Base-by-base conservation (phyloP, 805 yeast genomes). In the Blastobotrys peoriensis region DNA sequence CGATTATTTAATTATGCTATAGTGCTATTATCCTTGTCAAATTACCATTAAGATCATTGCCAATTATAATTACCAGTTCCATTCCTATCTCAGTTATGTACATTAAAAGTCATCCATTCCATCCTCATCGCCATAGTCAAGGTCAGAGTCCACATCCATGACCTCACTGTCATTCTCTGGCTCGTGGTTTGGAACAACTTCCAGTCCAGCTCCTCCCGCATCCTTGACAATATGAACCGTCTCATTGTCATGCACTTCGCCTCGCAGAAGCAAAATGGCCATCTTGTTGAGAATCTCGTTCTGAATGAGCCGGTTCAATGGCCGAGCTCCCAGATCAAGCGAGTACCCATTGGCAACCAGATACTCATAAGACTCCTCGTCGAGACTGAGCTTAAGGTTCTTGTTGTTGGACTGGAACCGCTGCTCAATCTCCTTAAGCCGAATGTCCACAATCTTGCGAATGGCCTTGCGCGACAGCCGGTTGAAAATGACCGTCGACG, bases 281-380 rank as follows among this genome's bases (percentile, higher is more conserved):
- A 93, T 71, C 59, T 74, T 80, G 68, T 93, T 93, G 63, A 93
- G 78, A 16, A 93, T 75, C 63, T 88, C 93, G 50, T 74, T 76
- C 66, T 93, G 97, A 54, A 93, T 91, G 57, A 93, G 75, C 58
- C 98, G 79, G 58, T 70, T 69, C 68, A 93, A 76, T 47, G 98
- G 98, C 64, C 98, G 78, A 4, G 98, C 98, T 68, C 98, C 98
- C 64, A 93, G 71, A 64, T 91, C 96, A 46, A 82, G 75, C 20
- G 96, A 86, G 68, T 89, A 93, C 40, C 98, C 98, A 56, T 86
- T 69, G 57, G 74, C 76, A 55, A 94, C 81, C 54, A 93, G 70
- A 73, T 81, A 93, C 42, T 84, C 88, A 56, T 84, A 68, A 3
- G 96, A 96, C 6, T 71, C 79, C 38, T 77, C 79, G 43, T 81